phyloP scores from a whole-genome alignment of 192 early-diverging fungal species.

The Pilobolus umbonatus region DNA sequence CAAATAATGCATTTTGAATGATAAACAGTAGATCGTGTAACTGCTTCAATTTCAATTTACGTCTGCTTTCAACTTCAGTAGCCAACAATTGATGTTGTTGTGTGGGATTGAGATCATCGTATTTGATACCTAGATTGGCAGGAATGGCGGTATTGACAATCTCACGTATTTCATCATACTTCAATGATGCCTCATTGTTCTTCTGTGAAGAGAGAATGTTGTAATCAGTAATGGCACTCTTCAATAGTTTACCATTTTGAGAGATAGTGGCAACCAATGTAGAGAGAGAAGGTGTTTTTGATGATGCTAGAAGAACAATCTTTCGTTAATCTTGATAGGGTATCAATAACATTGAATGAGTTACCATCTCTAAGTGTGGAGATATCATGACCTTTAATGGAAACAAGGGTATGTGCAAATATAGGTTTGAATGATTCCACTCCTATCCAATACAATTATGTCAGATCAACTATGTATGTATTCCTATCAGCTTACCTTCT shows the following conservation, averaged over 20 bases:
- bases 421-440: constrained; percentile 3
- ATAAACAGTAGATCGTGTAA: background rate
- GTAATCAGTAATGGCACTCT: background rate
- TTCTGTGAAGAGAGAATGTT: constrained; percentile 3
- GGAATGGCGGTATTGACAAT: constrained; percentile 14
- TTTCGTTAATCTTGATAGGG: background rate
- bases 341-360: background rate
- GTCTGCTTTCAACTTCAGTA: background rate
- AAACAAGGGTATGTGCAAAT: background rate
- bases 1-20: background rate
- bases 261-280: background rate
- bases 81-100: constrained; percentile 9
- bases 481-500: too few species aligned
- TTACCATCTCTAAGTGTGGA: background rate
- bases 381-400: background rate
- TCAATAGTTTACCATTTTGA: background rate
- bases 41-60: constrained; percentile 1
- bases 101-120: constrained; percentile 5
- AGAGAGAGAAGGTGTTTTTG: constrained; percentile 1
- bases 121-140: constrained; percentile 2
- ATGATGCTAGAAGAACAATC: background rate
- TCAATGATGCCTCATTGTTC: constrained; percentile 1
- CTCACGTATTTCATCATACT: constrained; percentile 7
- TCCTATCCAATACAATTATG: too few species aligned
- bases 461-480: too few species aligned